A percentile compares a stretch with the other conserved stretches of the same genome.
Evolutionary conservation across 2,329 filamentous ascomycete species (phyloP).

Genomic region (Trichophyton simii): DNA sequence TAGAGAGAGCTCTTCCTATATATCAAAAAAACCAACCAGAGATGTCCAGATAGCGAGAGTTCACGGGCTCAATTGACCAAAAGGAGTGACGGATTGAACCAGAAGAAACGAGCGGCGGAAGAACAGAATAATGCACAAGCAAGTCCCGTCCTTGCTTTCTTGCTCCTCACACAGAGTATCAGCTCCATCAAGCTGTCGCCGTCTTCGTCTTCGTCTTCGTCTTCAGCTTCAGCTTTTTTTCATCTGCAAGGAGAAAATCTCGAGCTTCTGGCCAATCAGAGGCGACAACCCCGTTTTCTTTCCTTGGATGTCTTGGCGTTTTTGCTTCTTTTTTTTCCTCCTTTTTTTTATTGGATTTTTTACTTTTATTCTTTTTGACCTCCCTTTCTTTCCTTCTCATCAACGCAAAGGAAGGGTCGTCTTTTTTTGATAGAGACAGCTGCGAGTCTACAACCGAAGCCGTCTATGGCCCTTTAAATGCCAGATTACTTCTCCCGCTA

Average conservation of each 20-base stretch:
- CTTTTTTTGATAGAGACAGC: not conserved
- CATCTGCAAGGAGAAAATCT: not conserved
- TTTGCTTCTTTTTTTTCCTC: not conserved
- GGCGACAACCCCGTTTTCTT: not conserved
- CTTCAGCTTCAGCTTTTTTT: not conserved
- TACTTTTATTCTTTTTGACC: not conserved
- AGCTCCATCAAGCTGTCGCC: not conserved
- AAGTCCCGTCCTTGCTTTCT: not conserved
- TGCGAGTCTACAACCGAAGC: not conserved
- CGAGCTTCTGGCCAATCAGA: not conserved
- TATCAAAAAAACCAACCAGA: too few species aligned
- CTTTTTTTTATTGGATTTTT: not conserved
- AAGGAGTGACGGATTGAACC: not conserved
- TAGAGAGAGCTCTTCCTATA: too few species aligned
- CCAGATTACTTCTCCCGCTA: constrained; percentile 29
- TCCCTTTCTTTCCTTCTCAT: not conserved
- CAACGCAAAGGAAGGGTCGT: not conserved
- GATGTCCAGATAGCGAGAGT: not conserved
- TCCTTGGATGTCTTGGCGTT: not conserved
- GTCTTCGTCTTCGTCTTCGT: too few species aligned
- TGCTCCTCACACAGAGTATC: not conserved
- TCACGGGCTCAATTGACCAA: not conserved
- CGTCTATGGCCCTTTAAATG: constrained; percentile 20
- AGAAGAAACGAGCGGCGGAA: not conserved
- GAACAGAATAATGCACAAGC: not conserved